Percentiles rank a stretch among this genome's conserved stretches.
phyloP scores from a whole-genome alignment of 164 flowering plant species.

The Piper longum region DNA sequence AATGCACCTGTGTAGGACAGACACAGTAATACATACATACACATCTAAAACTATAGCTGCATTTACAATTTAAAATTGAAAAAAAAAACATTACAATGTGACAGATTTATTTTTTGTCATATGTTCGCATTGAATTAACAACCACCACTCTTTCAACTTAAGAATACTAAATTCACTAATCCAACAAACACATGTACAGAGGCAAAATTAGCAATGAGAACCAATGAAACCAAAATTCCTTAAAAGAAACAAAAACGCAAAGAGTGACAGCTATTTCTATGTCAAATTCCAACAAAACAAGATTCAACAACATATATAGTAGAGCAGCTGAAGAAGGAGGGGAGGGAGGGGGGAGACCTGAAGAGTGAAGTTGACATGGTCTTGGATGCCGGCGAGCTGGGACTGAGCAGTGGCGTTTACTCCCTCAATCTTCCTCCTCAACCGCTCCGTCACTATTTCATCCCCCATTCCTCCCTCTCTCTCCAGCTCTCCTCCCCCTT shows the following conservation, averaged over 20 bases:
- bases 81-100: not conserved
- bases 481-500: constrained; percentile 27
- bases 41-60: no score
- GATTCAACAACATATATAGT: not conserved
- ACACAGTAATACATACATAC: no score
- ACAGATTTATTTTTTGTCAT: not conserved
- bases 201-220: not conserved
- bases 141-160: no score
- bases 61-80: no score
- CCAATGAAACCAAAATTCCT: not conserved
- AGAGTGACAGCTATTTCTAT: not conserved
- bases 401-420: constrained; percentile 66
- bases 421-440: constrained; percentile 55
- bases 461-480: constrained; percentile 66
- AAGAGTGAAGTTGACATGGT: constrained; percentile 90
- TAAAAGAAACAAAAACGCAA: not conserved
- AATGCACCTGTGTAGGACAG: no score
- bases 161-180: no score
- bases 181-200: not conserved
- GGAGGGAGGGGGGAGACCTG: constrained; percentile 35
- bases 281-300: not conserved
- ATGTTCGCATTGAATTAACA: no score
- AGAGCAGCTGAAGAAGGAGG: not conserved
- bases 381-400: constrained; percentile 63
- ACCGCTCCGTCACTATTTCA: constrained; percentile 52